phyloP scores from a whole-genome alignment of 208 protist genomes.

The Trypanosoma rangeli region DNA sequence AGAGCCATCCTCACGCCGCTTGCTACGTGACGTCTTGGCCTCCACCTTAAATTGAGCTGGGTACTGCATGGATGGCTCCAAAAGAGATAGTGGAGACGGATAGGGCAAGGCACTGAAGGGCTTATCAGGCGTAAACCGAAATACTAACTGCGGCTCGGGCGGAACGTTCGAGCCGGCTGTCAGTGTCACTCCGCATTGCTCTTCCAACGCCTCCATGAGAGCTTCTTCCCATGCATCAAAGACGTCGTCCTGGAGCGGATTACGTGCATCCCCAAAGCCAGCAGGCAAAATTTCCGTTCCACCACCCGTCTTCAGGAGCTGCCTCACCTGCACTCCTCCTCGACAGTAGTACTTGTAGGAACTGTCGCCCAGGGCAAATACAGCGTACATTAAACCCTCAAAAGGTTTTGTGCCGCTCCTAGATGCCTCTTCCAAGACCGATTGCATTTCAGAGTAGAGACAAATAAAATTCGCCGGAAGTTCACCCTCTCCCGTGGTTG shows the following conservation, averaged over 20 bases:
- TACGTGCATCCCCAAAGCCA: slow-evolving; percentile 58
- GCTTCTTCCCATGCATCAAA: slow-evolving; percentile 77
- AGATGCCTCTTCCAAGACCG: slow-evolving; percentile 15
- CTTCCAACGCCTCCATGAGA: slow-evolving; percentile 41
- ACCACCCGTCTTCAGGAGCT: slow-evolving; percentile 56
- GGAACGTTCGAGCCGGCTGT: slow-evolving; percentile 24
- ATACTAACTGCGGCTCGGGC: slow-evolving; percentile 46
- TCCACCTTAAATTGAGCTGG: slow-evolving; percentile 46
- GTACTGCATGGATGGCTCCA: slow-evolving; percentile 55
- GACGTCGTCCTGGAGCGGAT: slow-evolving; percentile 51
- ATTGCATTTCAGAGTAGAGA: slow-evolving; percentile 53
- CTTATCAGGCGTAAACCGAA: slow-evolving; percentile 43
- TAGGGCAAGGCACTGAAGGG: slow-evolving; percentile 33
- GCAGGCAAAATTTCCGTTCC: slow-evolving; percentile 53
- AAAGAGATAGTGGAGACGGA: slow-evolving; percentile 40
- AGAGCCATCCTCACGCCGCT: slow-evolving; percentile 52
- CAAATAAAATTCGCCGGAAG: slow-evolving; percentile 59
- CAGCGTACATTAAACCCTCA: slow-evolving; percentile 59
- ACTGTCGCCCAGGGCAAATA: slow-evolving; percentile 94
- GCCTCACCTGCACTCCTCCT: slow-evolving; percentile 43
- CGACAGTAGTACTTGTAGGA: slow-evolving; percentile 96
- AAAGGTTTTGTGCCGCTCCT: slow-evolving; percentile 36
- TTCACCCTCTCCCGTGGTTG: slow-evolving; percentile 74
- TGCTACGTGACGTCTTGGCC: slow-evolving; percentile 39
- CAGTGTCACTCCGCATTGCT: slow-evolving; percentile 37